Percentiles rank a stretch among this genome's conserved stretches.
These are phyloP conservation scores for Chrysochromulina tobinii DNA, from an alignment of 78 protist genomes.

Conservation along the genomic window DNA sequence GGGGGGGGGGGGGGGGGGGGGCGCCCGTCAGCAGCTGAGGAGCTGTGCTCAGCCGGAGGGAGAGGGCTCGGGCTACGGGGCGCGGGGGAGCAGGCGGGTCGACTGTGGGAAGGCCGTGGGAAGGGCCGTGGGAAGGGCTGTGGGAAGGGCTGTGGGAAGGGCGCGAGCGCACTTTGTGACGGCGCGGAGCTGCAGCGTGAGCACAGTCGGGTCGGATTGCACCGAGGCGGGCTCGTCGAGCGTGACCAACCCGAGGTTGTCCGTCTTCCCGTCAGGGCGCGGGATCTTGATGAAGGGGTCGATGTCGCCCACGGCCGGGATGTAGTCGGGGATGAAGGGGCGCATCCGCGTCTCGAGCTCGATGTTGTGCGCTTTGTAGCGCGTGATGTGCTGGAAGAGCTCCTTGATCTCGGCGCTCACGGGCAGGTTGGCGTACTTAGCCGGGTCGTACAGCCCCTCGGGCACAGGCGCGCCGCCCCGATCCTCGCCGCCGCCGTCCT, in stretches of 20 bases:
- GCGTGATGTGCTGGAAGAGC: slow-evolving; percentile 64
- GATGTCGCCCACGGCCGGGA: slow-evolving; percentile 69
- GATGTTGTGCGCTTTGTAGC: slow-evolving; percentile 51
- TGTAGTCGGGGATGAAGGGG: slow-evolving; percentile 82
- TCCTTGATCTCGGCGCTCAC: slow-evolving; percentile 50
- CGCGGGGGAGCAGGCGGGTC: background rate
- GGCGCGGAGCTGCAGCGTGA: slow-evolving; percentile 21
- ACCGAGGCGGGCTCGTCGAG: slow-evolving; percentile 76
- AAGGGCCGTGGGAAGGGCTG: background rate
- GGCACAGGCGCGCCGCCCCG: background rate
- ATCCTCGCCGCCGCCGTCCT: background rate
- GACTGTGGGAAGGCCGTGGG: background rate
- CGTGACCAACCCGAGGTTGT: slow-evolving; percentile 62
- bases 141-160: background rate
- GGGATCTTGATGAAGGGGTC: slow-evolving; percentile 48
- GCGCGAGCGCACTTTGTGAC: background rate
- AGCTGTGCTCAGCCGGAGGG: too few species aligned
- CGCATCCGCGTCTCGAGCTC: slow-evolving; percentile 68
- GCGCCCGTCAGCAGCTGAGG: too few species aligned
- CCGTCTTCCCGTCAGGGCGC: slow-evolving; percentile 63
- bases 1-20: too few species aligned
- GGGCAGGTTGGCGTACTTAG: slow-evolving; percentile 8
- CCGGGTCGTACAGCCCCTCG: slow-evolving; percentile 31
- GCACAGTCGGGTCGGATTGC: slow-evolving; percentile 68
- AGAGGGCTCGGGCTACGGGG: too few species aligned